These are phyloP conservation scores for Kodamaea laetipori DNA, from an alignment of 805 yeast genomes.

Conservation along the genomic window DNA sequence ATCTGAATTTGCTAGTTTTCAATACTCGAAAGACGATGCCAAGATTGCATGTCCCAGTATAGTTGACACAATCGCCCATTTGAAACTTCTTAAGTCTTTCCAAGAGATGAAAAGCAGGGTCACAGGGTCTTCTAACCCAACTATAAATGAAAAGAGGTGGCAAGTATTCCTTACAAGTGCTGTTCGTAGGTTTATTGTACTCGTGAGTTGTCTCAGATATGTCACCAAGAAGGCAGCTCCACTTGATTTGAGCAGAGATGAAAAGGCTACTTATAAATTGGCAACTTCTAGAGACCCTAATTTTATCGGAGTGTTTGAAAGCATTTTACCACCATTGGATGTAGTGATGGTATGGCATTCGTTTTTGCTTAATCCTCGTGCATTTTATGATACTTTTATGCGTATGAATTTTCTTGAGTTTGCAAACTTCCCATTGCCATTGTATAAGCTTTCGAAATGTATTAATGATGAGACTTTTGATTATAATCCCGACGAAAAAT, in stretches of 20 bases:
- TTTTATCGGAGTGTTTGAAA: not conserved
- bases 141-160: constrained; percentile 20
- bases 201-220: constrained; percentile 19
- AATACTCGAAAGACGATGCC: constrained; percentile 1
- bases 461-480: constrained; percentile 17
- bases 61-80: constrained; percentile 23
- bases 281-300: not conserved
- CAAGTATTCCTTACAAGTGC: constrained; percentile 26
- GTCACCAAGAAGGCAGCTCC: constrained; percentile 1
- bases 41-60: constrained; percentile 10
- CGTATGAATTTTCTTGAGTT: constrained; percentile 20
- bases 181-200: constrained; percentile 23
- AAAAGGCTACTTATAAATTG: not conserved
- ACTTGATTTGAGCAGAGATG: not conserved
- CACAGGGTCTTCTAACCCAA: constrained; percentile 3
- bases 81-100: constrained; percentile 27
- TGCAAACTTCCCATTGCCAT: constrained; percentile 23
- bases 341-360: constrained; percentile 29
- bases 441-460: constrained; percentile 12
- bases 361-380: constrained; percentile 22
- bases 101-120: constrained; percentile 19
- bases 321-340: constrained; percentile 24
- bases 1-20: not conserved
- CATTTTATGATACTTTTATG: constrained; percentile 18
- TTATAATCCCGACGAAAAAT: constrained; percentile 14